Conservation (phyloP, 768 basidiomycete species). For the Cystobasidium ongulense region DNA sequence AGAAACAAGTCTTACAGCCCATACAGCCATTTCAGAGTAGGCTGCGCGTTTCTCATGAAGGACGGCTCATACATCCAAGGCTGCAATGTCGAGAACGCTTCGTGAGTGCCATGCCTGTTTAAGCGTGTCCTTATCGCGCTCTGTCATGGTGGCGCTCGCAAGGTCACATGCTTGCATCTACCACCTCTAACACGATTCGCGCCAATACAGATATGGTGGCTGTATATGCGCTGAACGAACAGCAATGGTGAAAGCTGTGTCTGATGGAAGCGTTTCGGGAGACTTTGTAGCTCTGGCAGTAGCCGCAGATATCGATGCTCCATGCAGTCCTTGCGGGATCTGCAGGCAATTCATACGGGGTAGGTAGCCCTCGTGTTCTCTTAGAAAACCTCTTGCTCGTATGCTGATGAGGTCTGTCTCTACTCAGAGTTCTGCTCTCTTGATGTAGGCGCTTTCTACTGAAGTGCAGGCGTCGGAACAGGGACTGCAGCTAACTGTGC, state of each 20-base stretch:
- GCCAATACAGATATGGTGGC: slow-evolving; percentile 53
- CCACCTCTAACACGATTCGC: background rate
- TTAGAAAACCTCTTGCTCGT: background rate
- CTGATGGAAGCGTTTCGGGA: slow-evolving; percentile 59
- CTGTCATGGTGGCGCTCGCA: background rate
- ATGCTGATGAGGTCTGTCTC: background rate
- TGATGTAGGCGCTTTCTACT: slow-evolving; percentile 46
- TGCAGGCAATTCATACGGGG: slow-evolving; percentile 65
- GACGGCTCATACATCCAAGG: slow-evolving; percentile 71
- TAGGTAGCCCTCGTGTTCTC: background rate
- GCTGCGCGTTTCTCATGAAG: slow-evolving; percentile 67
- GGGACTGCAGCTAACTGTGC: no score
- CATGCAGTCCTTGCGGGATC: slow-evolving; percentile 81
- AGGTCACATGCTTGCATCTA: background rate
- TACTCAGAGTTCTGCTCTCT: slow-evolving; percentile 66
- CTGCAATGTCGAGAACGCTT: slow-evolving; percentile 88
- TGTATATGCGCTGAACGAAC: slow-evolving; percentile 92
- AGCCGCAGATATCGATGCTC: slow-evolving; percentile 59
- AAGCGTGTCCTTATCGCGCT: background rate
- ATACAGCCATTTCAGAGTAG: slow-evolving; percentile 88
- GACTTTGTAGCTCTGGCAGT: slow-evolving; percentile 72
- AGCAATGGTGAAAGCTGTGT: slow-evolving; percentile 80
- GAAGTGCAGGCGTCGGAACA: no score
- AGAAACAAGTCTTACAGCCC: slow-evolving; percentile 56
- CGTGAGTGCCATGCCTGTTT: slow-evolving; percentile 55